Percentiles rank a stretch among this genome's conserved stretches.
Evolutionary conservation across 306 rosid species (phyloP).

Genomic region (Malus sylvestris): DNA sequence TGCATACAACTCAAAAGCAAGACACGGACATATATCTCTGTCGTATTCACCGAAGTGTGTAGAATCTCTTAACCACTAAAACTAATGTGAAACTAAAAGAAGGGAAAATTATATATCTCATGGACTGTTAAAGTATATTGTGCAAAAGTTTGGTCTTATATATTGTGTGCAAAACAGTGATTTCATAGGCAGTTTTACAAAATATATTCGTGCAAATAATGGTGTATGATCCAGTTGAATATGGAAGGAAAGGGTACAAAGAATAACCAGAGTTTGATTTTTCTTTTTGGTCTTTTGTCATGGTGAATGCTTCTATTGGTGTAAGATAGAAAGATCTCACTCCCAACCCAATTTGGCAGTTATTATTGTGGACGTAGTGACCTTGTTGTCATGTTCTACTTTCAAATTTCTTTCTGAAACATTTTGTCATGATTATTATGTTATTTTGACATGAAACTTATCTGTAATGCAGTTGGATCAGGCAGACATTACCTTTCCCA

Average conservation of each 20-base stretch:
- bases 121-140: not conserved
- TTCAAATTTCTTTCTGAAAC: conserved; percentile 13
- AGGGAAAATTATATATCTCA: not conserved
- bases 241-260: not conserved
- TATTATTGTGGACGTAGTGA: conserved; percentile 5
- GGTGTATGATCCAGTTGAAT: not conserved
- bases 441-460: conserved; percentile 9
- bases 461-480: conserved; percentile 46
- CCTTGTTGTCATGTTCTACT: not conserved
- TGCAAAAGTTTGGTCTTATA: not conserved
- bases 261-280: not conserved
- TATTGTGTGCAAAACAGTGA: not conserved
- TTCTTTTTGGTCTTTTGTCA: not conserved
- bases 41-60: not conserved
- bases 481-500: conserved; percentile 53
- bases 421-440: not conserved
- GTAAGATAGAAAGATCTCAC: conserved; percentile 7
- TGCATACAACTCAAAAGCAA: not conserved
- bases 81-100: not conserved
- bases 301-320: conserved; percentile 7
- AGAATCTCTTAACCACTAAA: not conserved
- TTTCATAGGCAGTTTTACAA: not conserved
- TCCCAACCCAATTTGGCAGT: not conserved
- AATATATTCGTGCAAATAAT: not conserved
- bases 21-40: not conserved